These are phyloP conservation scores for Colletotrichum orchidophilum DNA, from an alignment of 2,329 filamentous ascomycete genomes.

Conservation along the genomic window DNA sequence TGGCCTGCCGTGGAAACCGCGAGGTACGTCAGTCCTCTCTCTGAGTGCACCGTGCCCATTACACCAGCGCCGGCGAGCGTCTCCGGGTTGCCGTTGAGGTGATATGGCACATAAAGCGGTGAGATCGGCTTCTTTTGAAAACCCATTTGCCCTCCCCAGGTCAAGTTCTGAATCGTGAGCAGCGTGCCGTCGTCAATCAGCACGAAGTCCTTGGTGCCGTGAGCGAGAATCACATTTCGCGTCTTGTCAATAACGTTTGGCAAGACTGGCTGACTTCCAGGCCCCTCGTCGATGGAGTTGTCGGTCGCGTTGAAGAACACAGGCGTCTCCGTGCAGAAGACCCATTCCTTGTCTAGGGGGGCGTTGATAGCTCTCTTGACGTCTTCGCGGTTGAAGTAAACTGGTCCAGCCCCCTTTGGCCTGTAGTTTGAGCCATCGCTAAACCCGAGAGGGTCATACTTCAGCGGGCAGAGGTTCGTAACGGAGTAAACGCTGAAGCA, in stretches of 20 bases:
- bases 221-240: slow-evolving; percentile 77
- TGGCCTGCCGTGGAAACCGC: slow-evolving; percentile 73
- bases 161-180: slow-evolving; percentile 82
- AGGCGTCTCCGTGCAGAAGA: slow-evolving; percentile 54
- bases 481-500: slow-evolving; percentile 85
- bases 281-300: slow-evolving; percentile 51
- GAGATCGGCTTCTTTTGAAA: slow-evolving; percentile 70
- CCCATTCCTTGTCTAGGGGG: slow-evolving; percentile 48
- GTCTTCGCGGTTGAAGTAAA: slow-evolving; percentile 78
- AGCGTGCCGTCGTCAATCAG: slow-evolving; percentile 76
- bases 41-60: slow-evolving; percentile 75
- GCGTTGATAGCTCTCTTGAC: slow-evolving; percentile 77
- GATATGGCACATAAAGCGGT: slow-evolving; percentile 73
- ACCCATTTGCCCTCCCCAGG: slow-evolving; percentile 76
- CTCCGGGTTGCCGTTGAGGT: slow-evolving; percentile 51
- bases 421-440: slow-evolving; percentile 72
- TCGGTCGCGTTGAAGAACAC: slow-evolving; percentile 56
- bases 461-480: slow-evolving; percentile 74
- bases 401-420: slow-evolving; percentile 63
- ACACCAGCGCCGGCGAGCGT: slow-evolving; percentile 66
- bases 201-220: slow-evolving; percentile 76
- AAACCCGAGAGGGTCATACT: slow-evolving; percentile 76
- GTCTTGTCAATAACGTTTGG: slow-evolving; percentile 79
- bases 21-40: slow-evolving; percentile 79
- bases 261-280: slow-evolving; percentile 66